Evolutionary conservation across 768 basidiomycete species (phyloP), one percentile per base, ranked within the genome.

Genomic region (Lactifluus volemus): DNA sequence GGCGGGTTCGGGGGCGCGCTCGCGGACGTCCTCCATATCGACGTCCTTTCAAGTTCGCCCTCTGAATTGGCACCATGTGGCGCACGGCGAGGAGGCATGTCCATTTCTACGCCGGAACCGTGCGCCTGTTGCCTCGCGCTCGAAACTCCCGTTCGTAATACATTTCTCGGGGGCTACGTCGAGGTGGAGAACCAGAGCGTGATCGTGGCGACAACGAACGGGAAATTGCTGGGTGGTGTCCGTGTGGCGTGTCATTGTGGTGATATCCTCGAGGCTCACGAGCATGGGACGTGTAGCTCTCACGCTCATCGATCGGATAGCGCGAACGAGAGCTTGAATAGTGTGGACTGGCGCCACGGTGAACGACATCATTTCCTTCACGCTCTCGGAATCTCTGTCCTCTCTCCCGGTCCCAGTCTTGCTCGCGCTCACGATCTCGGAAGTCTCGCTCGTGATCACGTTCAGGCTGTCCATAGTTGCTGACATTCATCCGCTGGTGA

Each of bases 401-500:
- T n/a, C 79, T 55, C 73, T 56, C 63, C 32, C 59, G 63, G 14
- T 66, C 65, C 52, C 52, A 53, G 21, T 66, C 65, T 30, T 49
- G 49, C 49, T 61, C 65, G 17, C 66, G 68, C 55, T 80, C 80
- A 53, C 75, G 74, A 45, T 79, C 78, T 39, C 63, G 76, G 47
- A 38, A 70, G 30, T 76, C 75, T 32, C 77, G 75, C 59, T 80
- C 81, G 68, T 80, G 75, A 34, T 83, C 80, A 25, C 82, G 78
- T 19, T 80, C 80, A 59, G 80, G 73, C 53, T 70, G 73, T 68
- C 74, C 75, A 41, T 72, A 69, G 64, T 72, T 69, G 67, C 78
- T 80, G 50, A 85, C 76, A 65, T 78, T 82, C 67, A 84, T 68
- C 57, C 84, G 83, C 70, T 86, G 86, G 71, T 88, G 86, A 61